Percentiles rank a stretch among this genome's conserved stretches.
Evolutionary conservation across 1,139 yeast species (phyloP).

Genomic region (Ogataea hybrid): DNA sequence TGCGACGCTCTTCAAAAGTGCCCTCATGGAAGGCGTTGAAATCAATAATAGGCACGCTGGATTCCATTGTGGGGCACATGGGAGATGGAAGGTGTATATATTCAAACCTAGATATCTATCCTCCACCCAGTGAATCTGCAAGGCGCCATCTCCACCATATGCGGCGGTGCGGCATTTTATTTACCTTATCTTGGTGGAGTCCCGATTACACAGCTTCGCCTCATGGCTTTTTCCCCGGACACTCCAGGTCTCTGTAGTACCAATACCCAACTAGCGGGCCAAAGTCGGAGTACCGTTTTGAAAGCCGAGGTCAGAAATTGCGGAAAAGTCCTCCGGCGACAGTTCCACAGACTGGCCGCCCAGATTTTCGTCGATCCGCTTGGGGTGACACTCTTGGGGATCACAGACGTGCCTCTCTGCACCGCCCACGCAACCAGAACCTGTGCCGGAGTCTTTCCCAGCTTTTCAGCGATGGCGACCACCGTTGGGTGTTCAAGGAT

Average conservation of each 20-base stretch:
- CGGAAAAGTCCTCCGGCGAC: conserved; percentile 35
- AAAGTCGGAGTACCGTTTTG: conserved; percentile 31
- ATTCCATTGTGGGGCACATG: neutral
- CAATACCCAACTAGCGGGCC: conserved; percentile 32
- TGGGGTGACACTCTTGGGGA: conserved; percentile 40
- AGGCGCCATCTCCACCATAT: conserved; percentile 4
- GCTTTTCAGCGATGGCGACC: conserved; percentile 46
- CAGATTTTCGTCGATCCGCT: conserved; percentile 37
- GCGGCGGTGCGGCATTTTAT: conserved; percentile 5
- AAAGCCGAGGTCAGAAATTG: conserved; percentile 20
- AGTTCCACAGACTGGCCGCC: conserved; percentile 30
- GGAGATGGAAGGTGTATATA: neutral
- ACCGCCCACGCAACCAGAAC: conserved; percentile 41
- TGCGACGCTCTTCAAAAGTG: conserved; percentile 10
- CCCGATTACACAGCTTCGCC: neutral
- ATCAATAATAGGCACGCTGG: conserved; percentile 26
- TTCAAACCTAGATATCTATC: neutral
- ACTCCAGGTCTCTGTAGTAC: conserved; percentile 31
- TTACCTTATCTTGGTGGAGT: neutral
- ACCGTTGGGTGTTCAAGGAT: conserved; percentile 46
- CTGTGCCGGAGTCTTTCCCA: conserved; percentile 45
- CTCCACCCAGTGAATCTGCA: conserved; percentile 1
- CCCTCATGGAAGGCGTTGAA: conserved; percentile 27
- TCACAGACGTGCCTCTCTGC: conserved; percentile 39
- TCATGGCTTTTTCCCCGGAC: conserved; percentile 28